phyloP scores from a whole-genome alignment of 768 basidiomycete genomes.

The Tylopilus plumbeoviolaceoides region DNA sequence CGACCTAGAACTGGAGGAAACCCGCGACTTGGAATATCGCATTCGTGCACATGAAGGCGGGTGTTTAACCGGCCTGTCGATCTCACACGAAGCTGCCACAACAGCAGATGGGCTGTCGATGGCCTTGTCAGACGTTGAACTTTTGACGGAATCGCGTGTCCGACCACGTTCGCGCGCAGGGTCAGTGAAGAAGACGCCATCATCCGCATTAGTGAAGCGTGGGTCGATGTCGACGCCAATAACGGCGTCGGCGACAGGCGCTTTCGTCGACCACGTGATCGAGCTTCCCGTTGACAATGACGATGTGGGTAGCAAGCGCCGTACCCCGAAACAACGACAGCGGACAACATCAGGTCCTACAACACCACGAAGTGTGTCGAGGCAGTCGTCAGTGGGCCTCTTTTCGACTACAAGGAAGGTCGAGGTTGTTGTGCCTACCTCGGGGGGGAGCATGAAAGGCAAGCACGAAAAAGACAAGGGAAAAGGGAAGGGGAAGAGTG shows the following conservation, averaged over 20 bases:
- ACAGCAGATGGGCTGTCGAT: constrained; percentile 2
- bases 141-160: neutral
- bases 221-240: neutral
- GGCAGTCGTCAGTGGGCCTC: constrained; percentile 1
- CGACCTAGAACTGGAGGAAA: constrained; percentile 21
- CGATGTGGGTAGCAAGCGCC: neutral
- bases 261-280: constrained; percentile 21
- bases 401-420: neutral
- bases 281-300: constrained; percentile 19
- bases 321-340: neutral
- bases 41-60: neutral
- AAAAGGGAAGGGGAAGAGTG: neutral
- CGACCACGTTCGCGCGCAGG: constrained; percentile 5
- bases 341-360: neutral
- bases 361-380: neutral
- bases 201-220: neutral
- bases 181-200: constrained; percentile 9
- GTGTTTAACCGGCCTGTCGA: neutral
- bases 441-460: neutral
- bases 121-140: neutral
- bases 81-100: neutral
- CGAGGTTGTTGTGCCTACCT: neutral
- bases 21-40: constrained; percentile 13
- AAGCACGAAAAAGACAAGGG: neutral
- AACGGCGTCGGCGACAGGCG: constrained; percentile 4